Percentiles rank a stretch among this genome's conserved stretches.
Evolutionary conservation across 306 rosid genomes (phyloP).

Genomic region (Clitoria ternatea): DNA sequence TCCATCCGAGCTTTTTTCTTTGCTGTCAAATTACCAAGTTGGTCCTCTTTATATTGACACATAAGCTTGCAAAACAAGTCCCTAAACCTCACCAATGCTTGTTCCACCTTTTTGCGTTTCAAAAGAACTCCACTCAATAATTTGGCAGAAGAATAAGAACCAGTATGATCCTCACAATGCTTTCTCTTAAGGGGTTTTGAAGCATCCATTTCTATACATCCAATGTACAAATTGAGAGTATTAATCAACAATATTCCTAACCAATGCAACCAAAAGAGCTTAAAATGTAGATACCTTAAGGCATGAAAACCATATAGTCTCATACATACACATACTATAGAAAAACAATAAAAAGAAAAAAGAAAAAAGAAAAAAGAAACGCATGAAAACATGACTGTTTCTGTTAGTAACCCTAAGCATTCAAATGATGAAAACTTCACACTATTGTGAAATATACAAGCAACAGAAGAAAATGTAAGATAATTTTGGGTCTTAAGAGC

Average conservation of each 20-base stretch:
- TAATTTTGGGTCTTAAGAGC: too few species aligned
- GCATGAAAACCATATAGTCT: neutral
- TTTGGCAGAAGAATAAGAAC: neutral
- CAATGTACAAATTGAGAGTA: neutral
- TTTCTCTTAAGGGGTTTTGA: neutral
- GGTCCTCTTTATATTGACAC: neutral
- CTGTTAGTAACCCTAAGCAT: too few species aligned
- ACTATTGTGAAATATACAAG: too few species aligned
- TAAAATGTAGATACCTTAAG: neutral
- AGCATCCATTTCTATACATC: neutral
- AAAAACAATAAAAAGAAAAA: too few species aligned
- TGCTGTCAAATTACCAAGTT: neutral
- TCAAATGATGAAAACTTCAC: too few species aligned
- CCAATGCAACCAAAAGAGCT: neutral
- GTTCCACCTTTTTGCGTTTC: slow-evolving; percentile 12
- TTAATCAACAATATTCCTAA: neutral
- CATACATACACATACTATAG: neutral
- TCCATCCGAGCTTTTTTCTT: neutral
- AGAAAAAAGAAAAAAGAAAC: too few species aligned
- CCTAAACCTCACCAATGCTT: slow-evolving; percentile 16
- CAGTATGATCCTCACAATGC: neutral
- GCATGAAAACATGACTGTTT: too few species aligned
- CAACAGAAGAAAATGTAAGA: too few species aligned
- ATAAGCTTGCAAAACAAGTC: neutral
- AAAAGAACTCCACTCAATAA: neutral